A percentile compares a stretch with the other conserved stretches of the same genome.
phyloP scores from a whole-genome alignment of 176 grass and related monocot genomes.

The Triticum turgidum region DNA sequence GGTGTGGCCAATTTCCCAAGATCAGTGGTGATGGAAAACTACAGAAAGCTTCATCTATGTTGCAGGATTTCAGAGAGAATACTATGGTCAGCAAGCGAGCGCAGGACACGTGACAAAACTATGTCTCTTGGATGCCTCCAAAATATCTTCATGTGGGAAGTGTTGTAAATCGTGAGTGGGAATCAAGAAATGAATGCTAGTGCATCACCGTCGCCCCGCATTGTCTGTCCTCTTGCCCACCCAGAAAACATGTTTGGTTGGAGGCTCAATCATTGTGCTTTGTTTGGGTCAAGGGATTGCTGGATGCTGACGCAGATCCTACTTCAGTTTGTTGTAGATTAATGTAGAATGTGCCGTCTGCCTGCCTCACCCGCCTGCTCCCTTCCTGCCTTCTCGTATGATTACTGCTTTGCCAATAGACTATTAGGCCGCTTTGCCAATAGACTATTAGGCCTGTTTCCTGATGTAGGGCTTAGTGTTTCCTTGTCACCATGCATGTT shows the following conservation, averaged over 20 bases:
- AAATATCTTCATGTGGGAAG: background rate
- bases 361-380: constrained; percentile 30
- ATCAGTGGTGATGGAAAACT: constrained; percentile 10
- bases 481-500: constrained; percentile 15
- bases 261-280: constrained; percentile 48
- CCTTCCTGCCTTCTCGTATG: constrained; percentile 36
- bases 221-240: background rate
- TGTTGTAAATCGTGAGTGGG: background rate
- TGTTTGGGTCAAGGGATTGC: constrained; percentile 31
- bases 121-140: background rate
- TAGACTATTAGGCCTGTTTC: constrained; percentile 10
- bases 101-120: background rate
- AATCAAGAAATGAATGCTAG: background rate
- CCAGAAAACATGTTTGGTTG: constrained; percentile 27
- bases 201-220: background rate
- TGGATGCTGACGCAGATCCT: constrained; percentile 49
- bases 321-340: constrained; percentile 16
- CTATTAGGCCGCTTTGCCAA: background rate
- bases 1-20: background rate
- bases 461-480: constrained; percentile 13
- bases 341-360: background rate
- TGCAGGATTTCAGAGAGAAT: background rate
- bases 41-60: background rate
- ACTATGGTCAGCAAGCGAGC: background rate
- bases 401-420: constrained; percentile 26